Evolutionary conservation across 345 rosid species (phyloP), one percentile per base, ranked within the genome.

Genomic region (Balakata baccata): DNA sequence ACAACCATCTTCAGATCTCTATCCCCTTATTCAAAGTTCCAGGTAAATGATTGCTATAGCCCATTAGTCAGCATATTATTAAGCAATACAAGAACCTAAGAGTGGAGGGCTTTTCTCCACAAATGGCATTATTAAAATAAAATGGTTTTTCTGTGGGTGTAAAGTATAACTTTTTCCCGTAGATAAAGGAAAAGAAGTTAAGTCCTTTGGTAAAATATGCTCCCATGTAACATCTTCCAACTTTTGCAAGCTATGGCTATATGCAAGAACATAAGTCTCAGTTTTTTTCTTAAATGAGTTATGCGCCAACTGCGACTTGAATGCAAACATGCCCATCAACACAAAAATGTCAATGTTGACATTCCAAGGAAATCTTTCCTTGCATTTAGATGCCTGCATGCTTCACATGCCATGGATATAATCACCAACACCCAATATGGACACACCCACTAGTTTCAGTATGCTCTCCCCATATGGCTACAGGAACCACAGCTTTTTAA

Each of bases 61-160:
- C 47, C 49, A 47, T 11, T 22, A 45, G 34, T 10, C 39, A 14
- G 14, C 37, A 46, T 12, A 11, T 46, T n/a, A 63, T 29, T 61
- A 37, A 18, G 41, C 38, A 34, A 0, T 13, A 56, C 51, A 70
- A 45, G 45, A 29, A 13, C 74, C 57, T 50, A 60, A 17, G 8
- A 47, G 6, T 38, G 17, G 63, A 65, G 41, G 1, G 20, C 56
- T 54, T 45, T 45, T 20, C 17, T 66, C 71, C 37, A 47, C 46
- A 14, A 66, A 46, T 5, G 64, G 39, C 56, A 66, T 56, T 38
- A 57, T 56, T 13, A 66, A 66, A 73, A 74, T 51, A 39, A 66
- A 45, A 56, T 13, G 63, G 46, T 51, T 64, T 20, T 73, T 51
- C n/a, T 3, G 50, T 34, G 13, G 39, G 45, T 45, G 29, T n/a